These are phyloP conservation scores for Talinum fruticosum DNA, from an alignment of 148 eudicot genomes.

Conservation along the genomic window DNA sequence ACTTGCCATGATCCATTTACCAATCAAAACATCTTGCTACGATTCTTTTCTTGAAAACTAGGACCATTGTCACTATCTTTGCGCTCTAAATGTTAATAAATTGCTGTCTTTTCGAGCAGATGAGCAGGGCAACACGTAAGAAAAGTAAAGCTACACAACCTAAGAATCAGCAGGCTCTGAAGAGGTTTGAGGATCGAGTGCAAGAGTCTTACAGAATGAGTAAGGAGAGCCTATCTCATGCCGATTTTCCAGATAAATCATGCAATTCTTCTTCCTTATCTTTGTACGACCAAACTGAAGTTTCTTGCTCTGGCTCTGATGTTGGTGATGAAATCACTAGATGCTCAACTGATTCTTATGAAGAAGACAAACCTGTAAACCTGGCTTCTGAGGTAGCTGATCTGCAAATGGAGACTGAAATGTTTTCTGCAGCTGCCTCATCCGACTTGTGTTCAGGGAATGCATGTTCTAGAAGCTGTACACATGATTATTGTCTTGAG, in stretches of 20 bases:
- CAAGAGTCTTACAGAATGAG: slow-evolving; percentile 26
- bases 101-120: slow-evolving; percentile 34
- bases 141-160: slow-evolving; percentile 41
- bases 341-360: slow-evolving; percentile 13
- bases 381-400: slow-evolving; percentile 19
- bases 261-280: slow-evolving; percentile 25
- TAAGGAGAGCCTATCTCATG: slow-evolving; percentile 32
- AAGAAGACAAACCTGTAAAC: slow-evolving; percentile 20
- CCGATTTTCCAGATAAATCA: slow-evolving; percentile 27
- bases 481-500: slow-evolving; percentile 21
- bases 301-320: slow-evolving; percentile 27
- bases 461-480: slow-evolving; percentile 24
- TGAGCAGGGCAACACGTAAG: slow-evolving; percentile 33
- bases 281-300: slow-evolving; percentile 32
- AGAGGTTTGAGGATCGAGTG: slow-evolving; percentile 30
- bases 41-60: not conserved
- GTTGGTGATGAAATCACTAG: slow-evolving; percentile 8
- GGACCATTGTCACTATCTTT: not conserved
- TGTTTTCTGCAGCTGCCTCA: slow-evolving; percentile 7
- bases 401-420: slow-evolving; percentile 11
- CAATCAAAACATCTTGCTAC: not conserved
- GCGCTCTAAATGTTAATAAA: not conserved
- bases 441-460: slow-evolving; percentile 8
- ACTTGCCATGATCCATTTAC: not conserved
- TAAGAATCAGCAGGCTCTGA: slow-evolving; percentile 24